Base-by-base conservation (phyloP, 345 rosid genomes). In the Camelina neglecta region DNA sequence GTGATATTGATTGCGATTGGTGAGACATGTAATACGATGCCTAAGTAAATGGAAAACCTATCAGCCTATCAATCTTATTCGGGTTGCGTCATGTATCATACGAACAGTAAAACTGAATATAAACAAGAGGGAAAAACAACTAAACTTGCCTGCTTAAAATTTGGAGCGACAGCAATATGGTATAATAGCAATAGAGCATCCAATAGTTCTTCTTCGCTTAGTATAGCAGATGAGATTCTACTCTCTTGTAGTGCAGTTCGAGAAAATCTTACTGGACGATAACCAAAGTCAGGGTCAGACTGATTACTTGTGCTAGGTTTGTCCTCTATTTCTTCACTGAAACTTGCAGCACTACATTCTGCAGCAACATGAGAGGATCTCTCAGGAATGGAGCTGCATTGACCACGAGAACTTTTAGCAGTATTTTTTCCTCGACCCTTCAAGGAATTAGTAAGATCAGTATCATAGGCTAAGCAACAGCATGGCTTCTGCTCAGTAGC, bases 271-370 rank as follows among this genome's bases (percentile, higher is more conserved):
- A 90, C 81, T 5, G 89, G 88, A 62, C 82, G 81, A 81, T 90
- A 95, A 81, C 89, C 85, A 82, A 88, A 92, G 9, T 89, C 97
- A 12, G 93, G 82, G 78, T 88, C 96, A 65, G 97, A 82, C 65
- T 89, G 99, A 84, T 85, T 85, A 67, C 99, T 95, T 50, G 90
- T 83, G 80, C 99, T 89, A 76, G 99, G 97, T 78, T 95, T 95
- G 74, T 95, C 96, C 11, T 79, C 86, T 26, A 95, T 89, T 75
- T 95, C 97, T 74, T 89, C 97, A 81, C 86, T 87, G 80, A 92
- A 81, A 80, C 84, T 89, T 79, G 89, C 88, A 71, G 85, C 70
- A 75, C 85, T 86, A 81, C 97, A 95, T 60, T 92, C 96, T 69
- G 97, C 86, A 67, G 92, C 84, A 81, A 85, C 96, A 83, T 87